A percentile compares a stretch with the other conserved stretches of the same genome.
Evolutionary conservation across 805 yeast genomes (phyloP).

Genomic region (Candida gorgasii): DNA sequence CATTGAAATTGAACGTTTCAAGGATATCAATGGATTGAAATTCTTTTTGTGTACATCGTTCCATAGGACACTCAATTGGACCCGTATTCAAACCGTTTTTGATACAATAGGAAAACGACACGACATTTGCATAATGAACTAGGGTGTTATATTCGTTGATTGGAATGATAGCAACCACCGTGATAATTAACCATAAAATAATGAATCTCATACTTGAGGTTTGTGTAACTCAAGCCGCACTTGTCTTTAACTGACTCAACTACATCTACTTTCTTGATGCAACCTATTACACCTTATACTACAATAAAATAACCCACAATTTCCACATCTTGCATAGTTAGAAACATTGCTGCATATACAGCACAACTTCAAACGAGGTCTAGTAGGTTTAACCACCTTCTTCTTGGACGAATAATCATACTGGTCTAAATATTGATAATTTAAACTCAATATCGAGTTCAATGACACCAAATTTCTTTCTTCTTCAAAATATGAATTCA

Average conservation of each 20-base stretch:
- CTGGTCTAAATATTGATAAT: constrained; percentile 43
- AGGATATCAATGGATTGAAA: constrained; percentile 35
- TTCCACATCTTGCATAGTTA: constrained; percentile 37
- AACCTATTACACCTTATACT: constrained; percentile 40
- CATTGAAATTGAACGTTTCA: constrained; percentile 41
- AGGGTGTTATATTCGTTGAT: constrained; percentile 20
- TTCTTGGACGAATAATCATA: constrained; percentile 20
- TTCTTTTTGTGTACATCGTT: constrained; percentile 23
- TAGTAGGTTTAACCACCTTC: constrained; percentile 18
- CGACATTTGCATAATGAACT: constrained; percentile 33
- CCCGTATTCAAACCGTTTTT: constrained; percentile 30
- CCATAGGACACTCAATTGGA: constrained; percentile 27
- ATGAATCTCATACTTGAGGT: constrained; percentile 1
- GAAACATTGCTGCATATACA: constrained; percentile 42
- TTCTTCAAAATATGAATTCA: constrained; percentile 47
- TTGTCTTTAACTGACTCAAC: too few species aligned
- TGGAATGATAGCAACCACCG: background rate
- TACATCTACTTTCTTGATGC: constrained; percentile 45
- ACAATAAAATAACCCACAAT: constrained; percentile 43
- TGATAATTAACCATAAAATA: background rate
- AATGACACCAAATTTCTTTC: constrained; percentile 44
- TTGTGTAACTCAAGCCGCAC: too few species aligned
- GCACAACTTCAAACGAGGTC: constrained; percentile 39
- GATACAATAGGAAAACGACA: constrained; percentile 40
- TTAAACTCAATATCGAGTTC: constrained; percentile 41